Conservation (phyloP, 139 green algal species). For the Pseudopediastrum boryanum region DNA sequence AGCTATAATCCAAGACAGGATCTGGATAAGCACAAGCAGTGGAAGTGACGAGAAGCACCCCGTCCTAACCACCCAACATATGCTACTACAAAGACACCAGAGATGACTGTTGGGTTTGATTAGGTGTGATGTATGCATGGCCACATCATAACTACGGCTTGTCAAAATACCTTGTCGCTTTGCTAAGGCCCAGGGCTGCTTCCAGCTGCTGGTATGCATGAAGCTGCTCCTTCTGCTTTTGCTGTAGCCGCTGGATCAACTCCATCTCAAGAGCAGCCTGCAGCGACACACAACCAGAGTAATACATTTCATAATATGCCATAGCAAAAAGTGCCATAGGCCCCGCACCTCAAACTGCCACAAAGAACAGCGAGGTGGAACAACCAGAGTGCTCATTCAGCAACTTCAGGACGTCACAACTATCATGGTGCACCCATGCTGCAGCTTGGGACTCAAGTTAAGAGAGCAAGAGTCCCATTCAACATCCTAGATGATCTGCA, state of each 20-base stretch:
- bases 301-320: background rate
- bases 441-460: background rate
- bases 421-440: background rate
- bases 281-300: background rate
- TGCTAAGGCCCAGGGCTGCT: slow-evolving; percentile 45
- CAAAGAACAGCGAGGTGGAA: background rate
- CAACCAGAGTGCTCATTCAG: background rate
- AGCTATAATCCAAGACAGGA: background rate
- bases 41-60: background rate
- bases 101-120: background rate
- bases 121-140: slow-evolving; percentile 12
- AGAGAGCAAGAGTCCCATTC: background rate
- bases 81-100: background rate
- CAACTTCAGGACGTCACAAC: background rate
- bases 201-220: slow-evolving; percentile 68
- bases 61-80: background rate
- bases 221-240: slow-evolving; percentile 69
- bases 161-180: background rate
- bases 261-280: slow-evolving; percentile 69
- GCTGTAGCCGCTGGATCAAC: slow-evolving; percentile 71
- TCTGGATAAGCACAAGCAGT: background rate
- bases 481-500: too few species aligned
- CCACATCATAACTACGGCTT: background rate
- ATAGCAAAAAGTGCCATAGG: background rate
- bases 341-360: background rate